Conservation (phyloP, 768 basidiomycete genomes). For the Leucocoprinus birnbaumii region DNA sequence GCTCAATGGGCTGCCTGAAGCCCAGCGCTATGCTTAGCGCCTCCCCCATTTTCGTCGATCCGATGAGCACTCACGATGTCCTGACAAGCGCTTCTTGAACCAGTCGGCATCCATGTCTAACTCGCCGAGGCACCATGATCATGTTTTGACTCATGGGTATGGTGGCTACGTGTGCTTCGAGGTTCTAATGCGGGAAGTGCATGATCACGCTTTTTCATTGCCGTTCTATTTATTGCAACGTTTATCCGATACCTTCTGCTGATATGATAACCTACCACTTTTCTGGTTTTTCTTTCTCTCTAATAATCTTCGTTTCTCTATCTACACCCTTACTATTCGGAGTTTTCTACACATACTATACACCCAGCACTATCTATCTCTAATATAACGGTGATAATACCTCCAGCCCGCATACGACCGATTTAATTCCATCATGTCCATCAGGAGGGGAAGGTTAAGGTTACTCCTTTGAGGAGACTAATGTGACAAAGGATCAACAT, state of each 20-base stretch:
- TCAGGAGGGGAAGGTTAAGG: too few relatives aligned
- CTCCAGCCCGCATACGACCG: too few relatives aligned
- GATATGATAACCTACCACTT: not conserved
- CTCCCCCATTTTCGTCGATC: too few relatives aligned
- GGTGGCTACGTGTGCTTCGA: too few relatives aligned
- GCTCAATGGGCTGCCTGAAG: too few relatives aligned
- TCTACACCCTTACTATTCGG: not conserved
- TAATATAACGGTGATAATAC: too few relatives aligned
- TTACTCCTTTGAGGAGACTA: too few relatives aligned
- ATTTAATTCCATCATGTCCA: conserved; percentile 1
- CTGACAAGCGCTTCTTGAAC: not conserved
- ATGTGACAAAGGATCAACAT: not conserved
- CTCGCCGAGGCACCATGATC: not conserved
- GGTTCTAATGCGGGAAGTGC: not conserved
- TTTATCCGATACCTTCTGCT: not conserved
- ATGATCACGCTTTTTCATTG: not conserved
- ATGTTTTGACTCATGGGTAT: not conserved
- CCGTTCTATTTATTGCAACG: not conserved
- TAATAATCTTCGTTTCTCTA: not conserved
- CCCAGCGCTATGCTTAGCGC: too few relatives aligned
- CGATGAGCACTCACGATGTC: not conserved
- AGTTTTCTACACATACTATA: not conserved
- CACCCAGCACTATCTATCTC: not conserved
- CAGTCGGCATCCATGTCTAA: not conserved
- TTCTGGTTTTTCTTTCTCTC: not conserved